Conservation (phyloP, 345 rosid genomes). For the Tarenaya hassleriana region DNA sequence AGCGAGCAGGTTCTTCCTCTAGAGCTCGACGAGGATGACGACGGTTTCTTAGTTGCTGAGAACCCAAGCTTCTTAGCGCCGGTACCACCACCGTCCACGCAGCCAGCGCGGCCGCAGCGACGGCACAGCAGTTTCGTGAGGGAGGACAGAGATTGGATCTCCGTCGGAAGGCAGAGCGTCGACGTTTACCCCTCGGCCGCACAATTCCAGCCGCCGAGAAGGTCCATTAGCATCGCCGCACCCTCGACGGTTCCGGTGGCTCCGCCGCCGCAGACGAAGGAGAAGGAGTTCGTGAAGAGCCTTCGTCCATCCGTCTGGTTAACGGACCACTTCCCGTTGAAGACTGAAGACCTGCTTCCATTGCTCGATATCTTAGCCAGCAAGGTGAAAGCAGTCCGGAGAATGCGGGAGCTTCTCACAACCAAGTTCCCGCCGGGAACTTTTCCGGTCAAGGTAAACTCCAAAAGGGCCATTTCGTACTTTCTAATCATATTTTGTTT, state of each 20-base stretch:
- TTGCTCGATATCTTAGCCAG: conserved; percentile 87
- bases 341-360: conserved; percentile 86
- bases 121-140: conserved; percentile 93
- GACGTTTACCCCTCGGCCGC: conserved; percentile 52
- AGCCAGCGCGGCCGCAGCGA: conserved; percentile 31
- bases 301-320: conserved; percentile 88
- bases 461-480: conserved; percentile 15
- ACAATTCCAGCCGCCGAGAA: conserved; percentile 32
- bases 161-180: conserved; percentile 79
- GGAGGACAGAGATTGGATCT: conserved; percentile 65
- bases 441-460: conserved; percentile 89
- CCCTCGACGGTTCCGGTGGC: conserved; percentile 24
- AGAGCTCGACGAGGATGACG: conserved; percentile 92
- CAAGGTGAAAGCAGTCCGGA: conserved; percentile 87
- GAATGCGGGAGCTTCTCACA: conserved; percentile 88
- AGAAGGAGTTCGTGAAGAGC: conserved; percentile 73
- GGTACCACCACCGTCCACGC: conserved; percentile 23
- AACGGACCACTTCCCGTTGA: conserved; percentile 89
- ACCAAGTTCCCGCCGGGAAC: conserved; percentile 96
- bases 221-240: conserved; percentile 27
- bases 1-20: conserved; percentile 69
- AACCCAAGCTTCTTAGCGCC: conserved; percentile 52
- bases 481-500: neutral
- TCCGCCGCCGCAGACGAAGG: conserved; percentile 57
- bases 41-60: conserved; percentile 83